phyloP scores from a whole-genome alignment of 2,329 filamentous ascomycete species.

The Fusarium austroafricanum region DNA sequence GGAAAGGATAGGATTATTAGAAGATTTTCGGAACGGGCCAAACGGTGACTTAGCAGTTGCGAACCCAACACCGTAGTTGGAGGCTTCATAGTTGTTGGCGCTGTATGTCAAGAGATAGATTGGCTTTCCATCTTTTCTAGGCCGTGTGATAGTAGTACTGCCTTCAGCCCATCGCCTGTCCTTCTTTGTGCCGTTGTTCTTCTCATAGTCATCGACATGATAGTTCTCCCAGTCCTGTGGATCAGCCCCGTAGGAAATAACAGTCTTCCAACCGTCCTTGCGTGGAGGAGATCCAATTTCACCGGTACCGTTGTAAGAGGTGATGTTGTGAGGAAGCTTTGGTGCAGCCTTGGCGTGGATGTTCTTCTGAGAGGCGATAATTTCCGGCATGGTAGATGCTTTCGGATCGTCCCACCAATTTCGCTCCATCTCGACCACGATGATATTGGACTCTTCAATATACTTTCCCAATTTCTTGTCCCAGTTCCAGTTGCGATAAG shows the following conservation, averaged over 20 bases:
- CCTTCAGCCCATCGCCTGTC: conserved; percentile 53
- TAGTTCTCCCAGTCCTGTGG: conserved; percentile 53
- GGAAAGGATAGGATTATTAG: conserved; percentile 48
- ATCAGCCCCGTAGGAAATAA: conserved; percentile 52
- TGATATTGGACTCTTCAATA: conserved; percentile 54
- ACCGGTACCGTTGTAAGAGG: conserved; percentile 51
- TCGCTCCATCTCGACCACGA: conserved; percentile 51
- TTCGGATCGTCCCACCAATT: conserved; percentile 52
- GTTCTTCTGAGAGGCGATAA: conserved; percentile 46
- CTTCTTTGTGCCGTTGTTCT: conserved; percentile 51
- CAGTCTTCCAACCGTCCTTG: conserved; percentile 53
- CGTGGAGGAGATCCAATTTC: conserved; percentile 50
- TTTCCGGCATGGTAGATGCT: conserved; percentile 51
- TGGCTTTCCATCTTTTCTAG: conserved; percentile 38
- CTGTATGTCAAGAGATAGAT: conserved; percentile 46
- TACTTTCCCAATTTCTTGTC: conserved; percentile 50
- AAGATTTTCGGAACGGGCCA: conserved; percentile 50
- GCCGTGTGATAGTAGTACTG: conserved; percentile 47
- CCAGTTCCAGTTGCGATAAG: conserved; percentile 55
- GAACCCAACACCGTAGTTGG: conserved; percentile 53
- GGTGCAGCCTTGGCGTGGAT: conserved; percentile 46
- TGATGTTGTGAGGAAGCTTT: conserved; percentile 46
- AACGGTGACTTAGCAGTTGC: conserved; percentile 49
- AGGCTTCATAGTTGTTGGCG: conserved; percentile 52
- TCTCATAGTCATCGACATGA: conserved; percentile 50